Base-by-base conservation (phyloP, 2,329 filamentous ascomycete genomes). In the Alternaria ventricosa region DNA sequence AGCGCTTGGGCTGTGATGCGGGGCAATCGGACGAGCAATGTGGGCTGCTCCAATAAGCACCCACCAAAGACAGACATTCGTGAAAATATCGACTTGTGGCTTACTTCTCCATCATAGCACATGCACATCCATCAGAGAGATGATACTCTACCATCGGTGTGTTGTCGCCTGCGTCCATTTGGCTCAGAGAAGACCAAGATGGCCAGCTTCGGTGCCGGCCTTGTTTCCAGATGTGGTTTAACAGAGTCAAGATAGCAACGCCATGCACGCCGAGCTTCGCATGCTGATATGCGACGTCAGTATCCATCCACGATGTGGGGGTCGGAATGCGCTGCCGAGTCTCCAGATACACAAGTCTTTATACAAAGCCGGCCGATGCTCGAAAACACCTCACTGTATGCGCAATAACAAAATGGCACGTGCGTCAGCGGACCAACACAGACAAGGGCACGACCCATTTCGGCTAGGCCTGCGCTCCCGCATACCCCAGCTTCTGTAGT, bases 191-290 rank as follows among this genome's bases (percentile, higher is more conserved):
- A 20, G 22, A 55, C 23, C 36, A 27, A 55, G 13, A 53, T n/a
- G 49, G 49, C 49, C 49, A 51, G 3, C 49, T 23, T 36, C 36
- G 51, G 25, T 43, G 43, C 55, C 75, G 75, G 75, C 66, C 63
- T 69, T 77, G 54, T 59, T 78, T 64, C 75, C 75, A 64, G 49
- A 76, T 68, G 51, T 62, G 71, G 72, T 55, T 57, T 60, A 65
- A 36, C 45, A 51, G 36, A 60, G 41, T 50, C 36, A 56, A 55
- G 56, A 66, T 11, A 61, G 54, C 20, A 43, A 60, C 44, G 49
- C 49, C 51, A 27, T 46, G 49, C 36, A 54, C 47, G 46, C 45
- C 56, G 23, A 53, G 41, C 45, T 44, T 53, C 18, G 47, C 22
- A 41, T 30, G 23, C 41, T 55, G 50, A 30, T 30, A 12, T 18